Conservation (phyloP, 225 moss, liverwort and hornwort species). For the Sphagnum tenellum region DNA sequence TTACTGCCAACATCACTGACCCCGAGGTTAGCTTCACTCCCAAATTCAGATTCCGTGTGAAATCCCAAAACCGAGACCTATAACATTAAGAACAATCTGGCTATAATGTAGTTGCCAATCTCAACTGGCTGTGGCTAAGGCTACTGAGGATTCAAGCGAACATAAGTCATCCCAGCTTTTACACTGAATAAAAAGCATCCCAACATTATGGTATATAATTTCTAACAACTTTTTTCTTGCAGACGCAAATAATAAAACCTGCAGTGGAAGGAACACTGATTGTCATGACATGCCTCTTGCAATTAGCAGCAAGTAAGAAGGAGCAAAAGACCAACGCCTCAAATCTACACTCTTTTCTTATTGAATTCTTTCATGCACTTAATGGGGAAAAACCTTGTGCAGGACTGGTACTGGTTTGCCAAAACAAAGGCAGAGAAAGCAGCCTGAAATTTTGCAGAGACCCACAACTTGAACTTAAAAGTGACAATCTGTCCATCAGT, state of each 20-base stretch:
- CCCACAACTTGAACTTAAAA: conserved; percentile 12
- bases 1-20: conserved; percentile 13
- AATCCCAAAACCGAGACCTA: no score
- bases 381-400: neutral
- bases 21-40: conserved; percentile 18
- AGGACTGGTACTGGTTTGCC: conserved; percentile 54
- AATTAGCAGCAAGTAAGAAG: no score
- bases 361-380: no score
- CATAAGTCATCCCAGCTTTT: neutral
- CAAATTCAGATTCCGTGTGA: neutral
- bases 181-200: neutral
- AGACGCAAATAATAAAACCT: conserved; percentile 45
- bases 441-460: conserved; percentile 34
- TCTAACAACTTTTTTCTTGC: neutral
- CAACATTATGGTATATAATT: neutral
- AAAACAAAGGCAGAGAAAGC: conserved; percentile 36
- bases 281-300: conserved; percentile 8
- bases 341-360: neutral
- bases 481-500: conserved; percentile 31
- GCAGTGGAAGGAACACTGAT: conserved; percentile 47
- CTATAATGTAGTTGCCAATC: no score
- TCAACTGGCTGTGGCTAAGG: no score
- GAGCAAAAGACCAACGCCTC: conserved; percentile 2
- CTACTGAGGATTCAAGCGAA: no score
- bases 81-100: no score